Evolutionary conservation across 1,139 yeast species (phyloP).

Genomic region (Petasospora rhodanensis): DNA sequence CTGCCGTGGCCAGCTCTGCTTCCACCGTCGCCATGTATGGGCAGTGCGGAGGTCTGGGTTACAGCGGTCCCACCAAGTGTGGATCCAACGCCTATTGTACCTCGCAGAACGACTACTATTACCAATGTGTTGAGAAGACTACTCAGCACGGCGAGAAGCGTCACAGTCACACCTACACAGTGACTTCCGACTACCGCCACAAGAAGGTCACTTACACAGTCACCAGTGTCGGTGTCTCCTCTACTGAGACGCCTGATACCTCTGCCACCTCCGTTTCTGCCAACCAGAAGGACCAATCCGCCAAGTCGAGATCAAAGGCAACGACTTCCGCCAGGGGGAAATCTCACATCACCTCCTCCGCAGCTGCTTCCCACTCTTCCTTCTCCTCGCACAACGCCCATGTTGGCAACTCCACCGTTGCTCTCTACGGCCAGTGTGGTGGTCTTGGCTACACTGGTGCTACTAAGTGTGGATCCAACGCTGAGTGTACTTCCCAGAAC

Average conservation of each 20-base stretch:
- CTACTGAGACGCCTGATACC: too few species aligned
- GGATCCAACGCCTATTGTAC: constrained; percentile 1
- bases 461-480: constrained; percentile 3
- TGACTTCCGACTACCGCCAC: too few species aligned
- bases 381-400: not conserved
- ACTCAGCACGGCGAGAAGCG: not conserved
- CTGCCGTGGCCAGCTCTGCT: too few species aligned
- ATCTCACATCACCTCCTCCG: too few species aligned
- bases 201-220: too few species aligned
- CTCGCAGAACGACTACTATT: constrained; percentile 8
- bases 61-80: constrained; percentile 6
- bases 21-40: not conserved
- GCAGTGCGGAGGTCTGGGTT: constrained; percentile 9
- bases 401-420: not conserved
- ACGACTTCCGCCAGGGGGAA: too few species aligned
- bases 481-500: constrained; percentile 6
- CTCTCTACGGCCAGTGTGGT: constrained; percentile 7
- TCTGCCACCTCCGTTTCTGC: too few species aligned
- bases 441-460: constrained; percentile 6
- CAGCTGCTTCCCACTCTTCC: not conserved
- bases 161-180: constrained; percentile 1
- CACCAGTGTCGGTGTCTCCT: not conserved
- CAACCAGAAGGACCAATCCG: too few species aligned
- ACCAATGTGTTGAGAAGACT: constrained; percentile 3
- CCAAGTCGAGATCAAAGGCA: too few species aligned